Conservation (phyloP, 2,329 filamentous ascomycete genomes). For the Botryotinia convoluta region DNA sequence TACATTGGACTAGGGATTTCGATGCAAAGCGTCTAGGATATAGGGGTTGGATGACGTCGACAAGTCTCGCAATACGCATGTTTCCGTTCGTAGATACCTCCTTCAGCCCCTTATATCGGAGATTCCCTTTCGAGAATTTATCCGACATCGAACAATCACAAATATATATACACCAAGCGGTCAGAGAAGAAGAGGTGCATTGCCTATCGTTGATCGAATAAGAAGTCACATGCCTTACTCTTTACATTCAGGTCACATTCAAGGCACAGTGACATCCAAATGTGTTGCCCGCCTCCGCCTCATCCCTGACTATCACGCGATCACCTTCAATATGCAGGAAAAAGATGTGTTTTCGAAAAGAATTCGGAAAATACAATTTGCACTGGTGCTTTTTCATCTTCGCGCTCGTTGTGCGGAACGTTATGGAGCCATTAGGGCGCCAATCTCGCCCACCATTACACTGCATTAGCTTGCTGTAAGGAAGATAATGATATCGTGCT, state of each 20-base stretch:
- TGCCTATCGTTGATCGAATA: neutral
- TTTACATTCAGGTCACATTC: neutral
- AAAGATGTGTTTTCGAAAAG: conserved; percentile 1
- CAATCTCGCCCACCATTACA: conserved; percentile 13
- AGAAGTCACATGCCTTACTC: neutral
- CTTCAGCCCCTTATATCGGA: neutral
- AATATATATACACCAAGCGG: neutral
- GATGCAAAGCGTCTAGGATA: neutral
- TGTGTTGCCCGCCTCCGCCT: neutral
- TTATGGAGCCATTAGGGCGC: conserved; percentile 1
- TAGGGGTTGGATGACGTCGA: neutral
- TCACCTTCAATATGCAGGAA: neutral
- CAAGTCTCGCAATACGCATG: neutral
- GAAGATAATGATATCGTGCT: neutral
- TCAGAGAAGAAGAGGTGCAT: neutral
- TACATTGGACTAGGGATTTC: neutral
- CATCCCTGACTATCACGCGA: neutral
- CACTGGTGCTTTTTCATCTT: conserved; percentile 2
- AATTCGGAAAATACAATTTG: neutral
- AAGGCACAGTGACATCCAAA: neutral
- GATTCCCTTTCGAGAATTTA: neutral
- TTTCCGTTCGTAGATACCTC: neutral
- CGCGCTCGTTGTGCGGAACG: neutral
- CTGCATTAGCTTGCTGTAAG: conserved; percentile 13
- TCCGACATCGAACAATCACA: neutral